Percentiles rank a stretch among this genome's conserved stretches.
phyloP scores from a whole-genome alignment of 2,329 filamentous ascomycete species.

The Aspergillus tamarii region DNA sequence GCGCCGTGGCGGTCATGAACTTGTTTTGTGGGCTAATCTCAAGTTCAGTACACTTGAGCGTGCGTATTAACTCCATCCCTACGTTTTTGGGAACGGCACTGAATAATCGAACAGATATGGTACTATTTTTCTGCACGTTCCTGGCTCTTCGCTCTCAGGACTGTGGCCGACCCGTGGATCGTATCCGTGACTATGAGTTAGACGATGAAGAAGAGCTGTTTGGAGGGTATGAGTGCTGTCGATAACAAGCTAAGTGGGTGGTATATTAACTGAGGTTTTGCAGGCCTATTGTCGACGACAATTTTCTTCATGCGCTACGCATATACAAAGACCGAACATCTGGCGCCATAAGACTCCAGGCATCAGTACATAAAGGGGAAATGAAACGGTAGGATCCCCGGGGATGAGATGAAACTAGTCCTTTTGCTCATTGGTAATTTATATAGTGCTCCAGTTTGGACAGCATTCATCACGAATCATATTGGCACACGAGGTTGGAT shows the following conservation, averaged over 20 bases:
- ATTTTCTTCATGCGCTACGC: conserved; percentile 58
- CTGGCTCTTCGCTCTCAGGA: conserved; percentile 63
- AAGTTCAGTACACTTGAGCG: conserved; percentile 60
- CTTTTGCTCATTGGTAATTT: background rate
- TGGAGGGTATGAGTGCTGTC: conserved; percentile 46
- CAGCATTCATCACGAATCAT: conserved; percentile 57
- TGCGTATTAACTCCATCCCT: conserved; percentile 29
- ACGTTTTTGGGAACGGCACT: background rate
- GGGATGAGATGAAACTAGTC: background rate
- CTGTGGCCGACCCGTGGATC: conserved; percentile 39
- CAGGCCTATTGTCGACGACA: conserved; percentile 56
- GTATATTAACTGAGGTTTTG: background rate
- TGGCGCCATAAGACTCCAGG: conserved; percentile 59
- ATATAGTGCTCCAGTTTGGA: conserved; percentile 62
- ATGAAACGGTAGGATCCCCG: conserved; percentile 48
- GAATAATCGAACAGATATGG: conserved; percentile 48
- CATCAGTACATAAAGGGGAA: conserved; percentile 56
- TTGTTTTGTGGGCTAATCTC: conserved; percentile 57
- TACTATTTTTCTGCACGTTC: conserved; percentile 60
- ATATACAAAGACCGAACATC: conserved; percentile 57
- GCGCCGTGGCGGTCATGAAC: conserved; percentile 39
- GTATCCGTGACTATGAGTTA: conserved; percentile 55
- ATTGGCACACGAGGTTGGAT: conserved; percentile 54
- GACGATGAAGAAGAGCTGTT: conserved; percentile 52
- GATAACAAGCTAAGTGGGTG: background rate